Base-by-base conservation (phyloP, 371 early-diverging fungal species). In the Zopfochytrium polystomum region DNA sequence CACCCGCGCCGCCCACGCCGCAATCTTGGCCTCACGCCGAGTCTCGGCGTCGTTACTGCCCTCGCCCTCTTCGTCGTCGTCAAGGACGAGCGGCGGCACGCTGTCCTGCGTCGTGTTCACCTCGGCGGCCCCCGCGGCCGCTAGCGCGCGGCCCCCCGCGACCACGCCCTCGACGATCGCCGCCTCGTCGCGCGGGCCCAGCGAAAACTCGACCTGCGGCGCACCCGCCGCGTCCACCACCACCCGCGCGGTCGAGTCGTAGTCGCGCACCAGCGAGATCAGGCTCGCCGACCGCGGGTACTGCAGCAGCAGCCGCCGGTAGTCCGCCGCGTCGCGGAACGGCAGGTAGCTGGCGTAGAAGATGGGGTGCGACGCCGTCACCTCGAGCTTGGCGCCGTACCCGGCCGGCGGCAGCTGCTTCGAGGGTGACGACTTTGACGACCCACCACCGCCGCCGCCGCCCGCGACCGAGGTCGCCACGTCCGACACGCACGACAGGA, bases 381-480 rank as follows among this genome's bases (percentile, higher is more conserved):
- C 80, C 59, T 89, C 89, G 31, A 90, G 68, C 62, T 81, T 84
- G 60, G 80, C 80, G 33, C 91, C 90, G 58, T 89, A 88, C 25
- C 83, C 80, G 29, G 78, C 60, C n/a, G n/a, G n/a, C n/a, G n/a
- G n/a, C n/a, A n/a, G n/a, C n/a, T n/a, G n/a, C n/a, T n/a, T n/a
- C n/a, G n/a, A n/a, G n/a, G n/a, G n/a, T n/a, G n/a, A n/a, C n/a
- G n/a, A n/a, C n/a, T n/a, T n/a, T n/a, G n/a, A n/a, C n/a, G n/a
- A n/a, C n/a, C n/a, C n/a, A n/a, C n/a, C n/a, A n/a, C n/a, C n/a
- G 7, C 65, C 65, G 42, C 52, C 56, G 4, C 45, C 11, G 55
- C 63, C 45, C 1, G 62, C 68, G 22, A 57, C 59, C n/a, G n/a
- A n/a, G n/a, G n/a, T n/a, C n/a, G n/a, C n/a, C 20, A 45, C 54